Conservation (phyloP, 1,284 basidiomycete species). For the Tilletiopsis washingtonensis region DNA sequence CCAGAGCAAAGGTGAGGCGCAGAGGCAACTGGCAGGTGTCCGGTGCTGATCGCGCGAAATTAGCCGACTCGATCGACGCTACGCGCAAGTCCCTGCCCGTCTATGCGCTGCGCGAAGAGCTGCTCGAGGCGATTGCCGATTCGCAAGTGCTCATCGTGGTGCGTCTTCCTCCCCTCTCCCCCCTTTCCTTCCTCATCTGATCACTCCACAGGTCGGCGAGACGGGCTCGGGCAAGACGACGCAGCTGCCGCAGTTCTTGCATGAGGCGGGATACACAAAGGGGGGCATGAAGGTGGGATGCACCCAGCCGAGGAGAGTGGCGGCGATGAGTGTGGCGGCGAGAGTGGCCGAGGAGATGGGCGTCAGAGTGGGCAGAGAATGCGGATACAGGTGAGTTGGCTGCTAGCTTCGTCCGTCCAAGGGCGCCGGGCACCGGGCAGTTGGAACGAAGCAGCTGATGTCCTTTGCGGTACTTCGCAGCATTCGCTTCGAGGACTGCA, state of each 20-base stretch:
- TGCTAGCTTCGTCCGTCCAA: too few species aligned
- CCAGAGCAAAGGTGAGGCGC: constrained; percentile 57
- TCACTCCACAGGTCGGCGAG: too few species aligned
- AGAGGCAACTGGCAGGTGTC: not conserved
- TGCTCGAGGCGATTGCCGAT: constrained; percentile 71
- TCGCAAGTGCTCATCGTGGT: constrained; percentile 60
- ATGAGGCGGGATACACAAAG: constrained; percentile 89
- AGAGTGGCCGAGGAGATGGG: constrained; percentile 99
- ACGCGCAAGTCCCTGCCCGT: constrained; percentile 42
- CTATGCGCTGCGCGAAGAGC: constrained; percentile 39
- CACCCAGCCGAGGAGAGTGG: constrained; percentile 95
- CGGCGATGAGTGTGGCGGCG: constrained; percentile 97
- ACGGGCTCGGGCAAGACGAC: constrained; percentile 93
- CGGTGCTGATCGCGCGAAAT: constrained; percentile 3
- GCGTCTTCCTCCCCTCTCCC: too few species aligned
- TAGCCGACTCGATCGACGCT: constrained; percentile 45
- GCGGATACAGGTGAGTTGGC: constrained; percentile 67
- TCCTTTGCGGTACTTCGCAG: too few species aligned
- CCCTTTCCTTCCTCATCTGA: too few species aligned
- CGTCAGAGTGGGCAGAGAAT: constrained; percentile 87
- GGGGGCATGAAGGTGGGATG: constrained; percentile 83
- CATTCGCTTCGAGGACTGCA: constrained; percentile 98
- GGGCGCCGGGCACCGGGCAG: too few species aligned
- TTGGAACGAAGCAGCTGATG: too few species aligned
- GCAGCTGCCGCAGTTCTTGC: constrained; percentile 93